These are phyloP conservation scores for Trametes cinnabarina DNA, from an alignment of 768 basidiomycete genomes.

Conservation along the genomic window DNA sequence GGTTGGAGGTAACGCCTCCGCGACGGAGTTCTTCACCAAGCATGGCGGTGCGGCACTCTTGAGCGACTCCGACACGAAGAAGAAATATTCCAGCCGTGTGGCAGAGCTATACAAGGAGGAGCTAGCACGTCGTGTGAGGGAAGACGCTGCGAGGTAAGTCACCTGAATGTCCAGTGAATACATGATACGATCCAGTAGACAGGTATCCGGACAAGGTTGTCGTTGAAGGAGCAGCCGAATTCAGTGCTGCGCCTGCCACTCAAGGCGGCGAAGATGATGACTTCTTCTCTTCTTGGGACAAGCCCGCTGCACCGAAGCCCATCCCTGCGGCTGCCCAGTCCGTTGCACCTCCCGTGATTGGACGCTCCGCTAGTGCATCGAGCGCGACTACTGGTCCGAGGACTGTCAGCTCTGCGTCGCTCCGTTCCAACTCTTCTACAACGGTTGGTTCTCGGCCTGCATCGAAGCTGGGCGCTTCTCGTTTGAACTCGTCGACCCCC, in stretches of 20 bases:
- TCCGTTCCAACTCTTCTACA: conserved; percentile 45
- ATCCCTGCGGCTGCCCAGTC: conserved; percentile 35
- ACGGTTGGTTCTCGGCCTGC: conserved; percentile 28
- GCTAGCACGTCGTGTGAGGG: conserved; percentile 72
- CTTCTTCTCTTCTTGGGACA: conserved; percentile 97
- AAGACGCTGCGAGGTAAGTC: conserved; percentile 69
- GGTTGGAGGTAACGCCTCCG: conserved; percentile 86
- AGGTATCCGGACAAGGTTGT: conserved; percentile 78
- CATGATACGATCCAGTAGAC: neutral
- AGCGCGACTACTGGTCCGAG: conserved; percentile 39
- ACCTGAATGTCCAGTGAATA: neutral
- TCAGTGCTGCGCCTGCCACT: conserved; percentile 23
- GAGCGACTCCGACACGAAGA: conserved; percentile 74
- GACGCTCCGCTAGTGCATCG: conserved; percentile 40
- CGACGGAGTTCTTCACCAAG: conserved; percentile 85
- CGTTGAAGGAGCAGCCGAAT: conserved; percentile 67
- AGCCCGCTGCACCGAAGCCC: conserved; percentile 49
- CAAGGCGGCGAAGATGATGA: conserved; percentile 69
- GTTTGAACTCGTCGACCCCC: conserved; percentile 40
- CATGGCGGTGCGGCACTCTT: conserved; percentile 76
- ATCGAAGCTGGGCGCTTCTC: conserved; percentile 42
- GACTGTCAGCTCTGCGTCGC: conserved; percentile 63
- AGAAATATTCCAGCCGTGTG: conserved; percentile 82
- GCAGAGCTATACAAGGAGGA: conserved; percentile 94
- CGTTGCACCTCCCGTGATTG: conserved; percentile 56